Evolutionary conservation across 1,139 yeast genomes (phyloP), one percentile per base, ranked within the genome.

Genomic region (Yamadazyma epiphylla): DNA sequence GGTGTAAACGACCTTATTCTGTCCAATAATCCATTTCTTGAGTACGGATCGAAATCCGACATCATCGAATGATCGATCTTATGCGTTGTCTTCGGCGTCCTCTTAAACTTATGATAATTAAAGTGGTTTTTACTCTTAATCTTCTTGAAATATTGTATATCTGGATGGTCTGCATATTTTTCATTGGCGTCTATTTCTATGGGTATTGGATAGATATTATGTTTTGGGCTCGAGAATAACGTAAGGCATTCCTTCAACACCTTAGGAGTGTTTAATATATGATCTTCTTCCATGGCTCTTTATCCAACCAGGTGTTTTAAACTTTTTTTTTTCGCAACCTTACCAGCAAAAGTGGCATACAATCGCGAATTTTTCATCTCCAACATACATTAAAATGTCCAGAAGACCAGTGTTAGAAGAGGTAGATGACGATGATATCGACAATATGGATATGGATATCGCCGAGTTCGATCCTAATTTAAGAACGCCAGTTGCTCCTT

Each of bases 401-500:
- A 64, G 58, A 33, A 80, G 80, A 80, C 95, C 95, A 13, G 71
- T 70, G 28, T 61, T 88, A 37, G 96, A 88, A 58, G 95, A 87
- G 51, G 78, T 88, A 43, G 80, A 77, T 41, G 95, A 86, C 55
- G 91, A 85, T 38, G 95, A 86, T 49, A 81, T 89, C 60, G 96
- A 88, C 53, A 80, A 86, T 60, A 69, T 87, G 78, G 96, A 88
- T 46, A 82, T 86, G 84, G 96, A 88, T 58, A 70, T 89, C 24
- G 94, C 95, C 7, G 89, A 88, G 62, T 82, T 87, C 43, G 96
- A 88, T 57, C 89, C 96, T 12, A 59, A 64, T 26, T 60, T 81
- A 38, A 70, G 56, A 27, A 80, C 89, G 0, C 85, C 88, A 3
- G 59, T 81, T 13, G 88, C 88, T 1, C 88, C 88, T 26, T 62